phyloP scores from a whole-genome alignment of 306 rosid genomes.

The Cicer chorassanicum region DNA sequence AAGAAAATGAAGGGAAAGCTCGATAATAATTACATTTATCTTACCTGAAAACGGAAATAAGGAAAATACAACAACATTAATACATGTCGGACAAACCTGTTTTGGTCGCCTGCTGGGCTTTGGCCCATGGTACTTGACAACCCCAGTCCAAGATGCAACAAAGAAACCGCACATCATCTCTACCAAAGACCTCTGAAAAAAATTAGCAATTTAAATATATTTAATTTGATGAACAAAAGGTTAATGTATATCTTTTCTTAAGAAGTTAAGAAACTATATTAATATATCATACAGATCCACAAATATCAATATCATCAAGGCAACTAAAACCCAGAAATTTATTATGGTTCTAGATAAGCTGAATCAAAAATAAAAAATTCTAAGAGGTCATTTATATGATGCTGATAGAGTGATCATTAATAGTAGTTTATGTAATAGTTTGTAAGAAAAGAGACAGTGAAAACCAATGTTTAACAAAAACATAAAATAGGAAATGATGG shows the following conservation, averaged over 20 bases:
- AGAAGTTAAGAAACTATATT: constrained; percentile 21
- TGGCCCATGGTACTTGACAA: constrained; percentile 97
- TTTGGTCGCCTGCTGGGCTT: constrained; percentile 90
- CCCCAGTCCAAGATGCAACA: constrained; percentile 99
- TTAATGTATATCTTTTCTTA: background rate
- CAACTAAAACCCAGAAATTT: constrained; percentile 19
- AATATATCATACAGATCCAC: background rate
- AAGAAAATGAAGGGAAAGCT: constrained; percentile 41
- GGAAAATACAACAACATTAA: constrained; percentile 26
- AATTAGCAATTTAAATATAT: constrained; percentile 20
- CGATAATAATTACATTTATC: constrained; percentile 29
- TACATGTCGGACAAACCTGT: constrained; percentile 59
- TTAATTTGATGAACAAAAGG: constrained; percentile 25
- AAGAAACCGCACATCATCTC: constrained; percentile 97
- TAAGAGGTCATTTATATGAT: background rate
- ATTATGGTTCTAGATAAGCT: constrained; percentile 19
- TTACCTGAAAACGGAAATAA: background rate
- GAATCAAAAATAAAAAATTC: constrained; percentile 7
- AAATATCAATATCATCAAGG: constrained; percentile 1
- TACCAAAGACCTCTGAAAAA: constrained; percentile 80
- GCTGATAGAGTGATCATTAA: constrained; percentile 1
- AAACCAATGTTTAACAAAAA: constrained; percentile 22
- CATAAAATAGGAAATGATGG: constrained; percentile 19
- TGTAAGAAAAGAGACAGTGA: constrained; percentile 21
- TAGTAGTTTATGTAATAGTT: constrained; percentile 13